phyloP scores from a whole-genome alignment of 1,284 basidiomycete species.

The Cryptococcus sp. region DNA sequence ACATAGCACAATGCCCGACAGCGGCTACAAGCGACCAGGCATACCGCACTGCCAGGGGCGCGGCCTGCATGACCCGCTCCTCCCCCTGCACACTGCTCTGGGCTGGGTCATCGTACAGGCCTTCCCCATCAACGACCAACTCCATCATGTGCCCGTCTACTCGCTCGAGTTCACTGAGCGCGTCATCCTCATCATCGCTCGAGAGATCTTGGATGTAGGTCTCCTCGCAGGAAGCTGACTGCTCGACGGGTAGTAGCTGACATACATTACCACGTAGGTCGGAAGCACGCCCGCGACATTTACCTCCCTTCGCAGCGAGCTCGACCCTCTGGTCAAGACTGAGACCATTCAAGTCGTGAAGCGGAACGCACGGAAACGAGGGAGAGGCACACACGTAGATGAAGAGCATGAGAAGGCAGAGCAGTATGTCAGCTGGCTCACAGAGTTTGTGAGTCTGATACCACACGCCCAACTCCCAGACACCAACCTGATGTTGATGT shows the following conservation, averaged over 20 bases:
- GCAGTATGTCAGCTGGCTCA: slow-evolving; percentile 29
- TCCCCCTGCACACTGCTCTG: slow-evolving; percentile 39
- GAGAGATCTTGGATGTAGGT: slow-evolving; percentile 39
- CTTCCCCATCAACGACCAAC: slow-evolving; percentile 16
- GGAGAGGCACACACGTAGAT: slow-evolving; percentile 22
- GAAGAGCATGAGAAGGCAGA: slow-evolving; percentile 19
- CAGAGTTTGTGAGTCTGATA: slow-evolving; percentile 25
- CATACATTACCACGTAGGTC: slow-evolving; percentile 17
- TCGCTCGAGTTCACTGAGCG: slow-evolving; percentile 30
- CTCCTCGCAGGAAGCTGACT: background rate
- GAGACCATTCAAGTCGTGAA: slow-evolving; percentile 20
- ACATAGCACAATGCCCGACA: slow-evolving; percentile 2
- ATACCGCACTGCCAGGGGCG: slow-evolving; percentile 5
- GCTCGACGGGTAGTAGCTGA: background rate
- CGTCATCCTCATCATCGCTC: slow-evolving; percentile 32
- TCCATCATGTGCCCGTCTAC: slow-evolving; percentile 21
- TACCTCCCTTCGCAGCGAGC: slow-evolving; percentile 17
- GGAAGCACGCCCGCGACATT: slow-evolving; percentile 29
- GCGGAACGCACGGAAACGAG: slow-evolving; percentile 19
- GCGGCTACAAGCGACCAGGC: background rate
- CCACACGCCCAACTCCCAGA: background rate
- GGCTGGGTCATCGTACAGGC: slow-evolving; percentile 33
- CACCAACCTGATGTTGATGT: background rate
- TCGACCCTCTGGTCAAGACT: slow-evolving; percentile 27
- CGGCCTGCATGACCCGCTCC: slow-evolving; percentile 13